Conservation (phyloP, 176 grass and related monocot species). For the Phyllostachys edulis region DNA sequence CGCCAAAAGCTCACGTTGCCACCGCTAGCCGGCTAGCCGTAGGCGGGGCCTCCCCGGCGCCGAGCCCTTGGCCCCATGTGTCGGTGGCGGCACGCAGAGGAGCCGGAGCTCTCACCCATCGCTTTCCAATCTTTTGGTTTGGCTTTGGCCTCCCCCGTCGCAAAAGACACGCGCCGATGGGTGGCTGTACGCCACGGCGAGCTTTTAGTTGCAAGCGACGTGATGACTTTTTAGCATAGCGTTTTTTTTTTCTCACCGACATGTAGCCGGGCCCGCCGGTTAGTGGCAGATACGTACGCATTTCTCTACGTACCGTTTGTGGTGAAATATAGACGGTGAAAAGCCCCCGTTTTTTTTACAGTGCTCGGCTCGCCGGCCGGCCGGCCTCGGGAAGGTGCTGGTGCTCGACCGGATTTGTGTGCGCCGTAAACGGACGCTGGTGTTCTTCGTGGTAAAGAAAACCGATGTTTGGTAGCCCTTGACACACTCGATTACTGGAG, state of each 20-base stretch:
- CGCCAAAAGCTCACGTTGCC: not conserved
- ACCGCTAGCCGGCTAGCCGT: not conserved
- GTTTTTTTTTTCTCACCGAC: not conserved
- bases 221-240: not conserved
- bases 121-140: not conserved
- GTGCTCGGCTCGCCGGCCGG: not conserved
- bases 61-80: not conserved
- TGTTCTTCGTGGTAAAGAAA: not conserved
- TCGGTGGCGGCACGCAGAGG: not conserved
- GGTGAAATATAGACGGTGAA: not conserved
- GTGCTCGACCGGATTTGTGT: not conserved
- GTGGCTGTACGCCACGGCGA: not conserved
- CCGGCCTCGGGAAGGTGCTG: constrained; percentile 1
- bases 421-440: not conserved
- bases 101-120: not conserved
- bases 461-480: not conserved
- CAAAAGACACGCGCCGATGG: not conserved
- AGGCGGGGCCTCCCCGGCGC: not conserved
- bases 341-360: not conserved
- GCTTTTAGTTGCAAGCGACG: not conserved
- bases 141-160: not conserved
- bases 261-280: not conserved
- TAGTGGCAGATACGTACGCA: not conserved
- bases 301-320: not conserved
- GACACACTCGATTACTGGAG: not conserved